phyloP scores from a whole-genome alignment of 805 yeast genomes.

The Cyberlindnera suaveolens region DNA sequence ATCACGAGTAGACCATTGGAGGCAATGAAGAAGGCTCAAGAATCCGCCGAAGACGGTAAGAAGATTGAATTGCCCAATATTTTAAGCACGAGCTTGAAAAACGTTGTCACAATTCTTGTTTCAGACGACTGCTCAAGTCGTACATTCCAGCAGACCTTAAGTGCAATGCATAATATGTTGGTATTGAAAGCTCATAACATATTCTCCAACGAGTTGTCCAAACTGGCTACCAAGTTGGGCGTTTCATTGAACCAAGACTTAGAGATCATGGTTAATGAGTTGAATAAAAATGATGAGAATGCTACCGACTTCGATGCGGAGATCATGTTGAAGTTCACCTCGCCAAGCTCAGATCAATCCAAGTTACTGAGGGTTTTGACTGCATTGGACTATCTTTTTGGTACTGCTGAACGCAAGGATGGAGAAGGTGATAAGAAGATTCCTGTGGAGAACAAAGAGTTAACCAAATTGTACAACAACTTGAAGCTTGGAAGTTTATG shows the following conservation, averaged over 20 bases:
- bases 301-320: conserved; percentile 46
- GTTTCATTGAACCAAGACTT: conserved; percentile 49
- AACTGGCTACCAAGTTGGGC: conserved; percentile 56
- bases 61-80: conserved; percentile 51
- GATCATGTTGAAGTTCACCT: conserved; percentile 60
- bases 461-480: conserved; percentile 56
- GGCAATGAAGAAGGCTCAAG: conserved; percentile 41
- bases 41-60: conserved; percentile 16
- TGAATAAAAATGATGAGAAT: conserved; percentile 14
- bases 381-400: conserved; percentile 79
- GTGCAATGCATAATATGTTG: conserved; percentile 73
- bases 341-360: conserved; percentile 82
- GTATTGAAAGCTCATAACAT: conserved; percentile 53
- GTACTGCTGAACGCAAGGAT: conserved; percentile 16
- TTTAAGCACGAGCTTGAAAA: conserved; percentile 54
- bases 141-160: conserved; percentile 77
- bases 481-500: conserved; percentile 75
- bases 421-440: conserved; percentile 22
- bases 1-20: conserved; percentile 69
- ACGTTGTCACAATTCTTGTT: conserved; percentile 59
- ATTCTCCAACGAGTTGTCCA: conserved; percentile 63
- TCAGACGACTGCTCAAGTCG: conserved; percentile 81
- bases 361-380: conserved; percentile 80
- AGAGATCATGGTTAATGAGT: conserved; percentile 17
- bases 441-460: conserved; percentile 27